Evolutionary conservation across 2,329 filamentous ascomycete genomes (phyloP).

Genomic region (Pseudogymnoascus sp.): DNA sequence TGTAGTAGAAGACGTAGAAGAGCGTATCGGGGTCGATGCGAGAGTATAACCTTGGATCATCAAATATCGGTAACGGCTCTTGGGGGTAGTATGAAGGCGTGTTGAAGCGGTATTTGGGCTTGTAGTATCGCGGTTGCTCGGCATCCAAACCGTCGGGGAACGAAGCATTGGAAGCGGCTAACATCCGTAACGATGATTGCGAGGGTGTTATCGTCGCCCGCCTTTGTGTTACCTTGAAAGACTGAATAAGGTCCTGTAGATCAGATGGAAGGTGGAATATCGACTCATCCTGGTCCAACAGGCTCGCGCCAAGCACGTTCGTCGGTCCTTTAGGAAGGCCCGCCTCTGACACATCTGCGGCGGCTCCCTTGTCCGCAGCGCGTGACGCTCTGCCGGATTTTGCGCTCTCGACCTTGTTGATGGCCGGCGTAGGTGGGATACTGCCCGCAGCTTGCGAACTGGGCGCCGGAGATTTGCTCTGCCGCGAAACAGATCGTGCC

Average conservation of each 20-base stretch:
- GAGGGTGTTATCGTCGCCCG: slow-evolving; percentile 45
- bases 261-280: slow-evolving; percentile 89
- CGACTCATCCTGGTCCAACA: slow-evolving; percentile 58
- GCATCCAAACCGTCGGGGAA: slow-evolving; percentile 69
- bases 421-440: slow-evolving; percentile 38
- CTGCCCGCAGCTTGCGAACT: slow-evolving; percentile 37
- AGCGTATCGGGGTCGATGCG: slow-evolving; percentile 91
- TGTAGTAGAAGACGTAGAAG: slow-evolving; percentile 99
- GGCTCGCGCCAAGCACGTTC: neutral
- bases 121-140: slow-evolving; percentile 76
- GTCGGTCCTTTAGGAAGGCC: slow-evolving; percentile 5
- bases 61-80: slow-evolving; percentile 83
- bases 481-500: slow-evolving; percentile 28
- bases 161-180: slow-evolving; percentile 64
- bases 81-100: slow-evolving; percentile 82
- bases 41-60: slow-evolving; percentile 79
- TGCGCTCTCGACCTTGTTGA: slow-evolving; percentile 36
- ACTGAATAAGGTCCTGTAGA: slow-evolving; percentile 81
- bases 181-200: slow-evolving; percentile 62
- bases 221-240: slow-evolving; percentile 76
- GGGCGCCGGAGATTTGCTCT: slow-evolving; percentile 45
- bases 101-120: slow-evolving; percentile 71
- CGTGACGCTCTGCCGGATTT: slow-evolving; percentile 20
- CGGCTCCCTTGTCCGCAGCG: slow-evolving; percentile 19
- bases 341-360: slow-evolving; percentile 34